phyloP scores from a whole-genome alignment of 352 stramenopile genomes.

The Phytopythium chamaehyphon region DNA sequence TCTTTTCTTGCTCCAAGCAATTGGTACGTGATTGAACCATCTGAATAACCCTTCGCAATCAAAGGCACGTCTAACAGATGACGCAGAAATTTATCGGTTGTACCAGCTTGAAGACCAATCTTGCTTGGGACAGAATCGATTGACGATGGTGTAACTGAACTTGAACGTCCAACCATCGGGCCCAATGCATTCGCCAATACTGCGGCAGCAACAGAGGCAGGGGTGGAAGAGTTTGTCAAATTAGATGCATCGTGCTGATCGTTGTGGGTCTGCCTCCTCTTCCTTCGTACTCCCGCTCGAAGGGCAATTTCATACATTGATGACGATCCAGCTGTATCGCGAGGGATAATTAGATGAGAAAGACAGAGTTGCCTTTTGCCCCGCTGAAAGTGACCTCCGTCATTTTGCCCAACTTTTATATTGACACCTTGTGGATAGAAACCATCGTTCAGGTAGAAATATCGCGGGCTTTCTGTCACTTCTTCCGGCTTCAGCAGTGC shows the following conservation, averaged over 20 bases:
- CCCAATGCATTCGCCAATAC: slow-evolving; percentile 25
- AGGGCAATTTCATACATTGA: slow-evolving; percentile 24
- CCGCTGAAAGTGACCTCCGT: not conserved
- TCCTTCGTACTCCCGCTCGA: slow-evolving; percentile 23
- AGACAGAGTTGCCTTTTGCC: slow-evolving; percentile 12
- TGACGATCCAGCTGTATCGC: slow-evolving; percentile 26
- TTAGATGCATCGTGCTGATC: slow-evolving; percentile 12
- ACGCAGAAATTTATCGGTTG: not conserved
- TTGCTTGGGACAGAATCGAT: not conserved
- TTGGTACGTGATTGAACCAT: slow-evolving; percentile 41
- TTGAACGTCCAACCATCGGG: slow-evolving; percentile 13
- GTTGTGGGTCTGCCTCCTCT: slow-evolving; percentile 10
- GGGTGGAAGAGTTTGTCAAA: slow-evolving; percentile 1
- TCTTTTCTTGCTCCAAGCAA: slow-evolving; percentile 15
- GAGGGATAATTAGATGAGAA: slow-evolving; percentile 45
- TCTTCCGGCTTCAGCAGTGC: not conserved
- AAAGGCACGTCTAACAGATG: slow-evolving; percentile 63
- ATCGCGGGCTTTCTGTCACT: slow-evolving; percentile 1
- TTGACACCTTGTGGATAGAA: slow-evolving; percentile 15
- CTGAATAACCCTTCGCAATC: slow-evolving; percentile 37
- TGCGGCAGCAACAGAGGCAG: slow-evolving; percentile 14
- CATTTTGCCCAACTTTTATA: not conserved
- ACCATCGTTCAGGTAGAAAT: slow-evolving; percentile 26
- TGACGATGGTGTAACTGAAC: not conserved
- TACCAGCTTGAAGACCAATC: not conserved